Conservation (phyloP, 306 rosid genomes). For the Sesbania bispinosa region DNA sequence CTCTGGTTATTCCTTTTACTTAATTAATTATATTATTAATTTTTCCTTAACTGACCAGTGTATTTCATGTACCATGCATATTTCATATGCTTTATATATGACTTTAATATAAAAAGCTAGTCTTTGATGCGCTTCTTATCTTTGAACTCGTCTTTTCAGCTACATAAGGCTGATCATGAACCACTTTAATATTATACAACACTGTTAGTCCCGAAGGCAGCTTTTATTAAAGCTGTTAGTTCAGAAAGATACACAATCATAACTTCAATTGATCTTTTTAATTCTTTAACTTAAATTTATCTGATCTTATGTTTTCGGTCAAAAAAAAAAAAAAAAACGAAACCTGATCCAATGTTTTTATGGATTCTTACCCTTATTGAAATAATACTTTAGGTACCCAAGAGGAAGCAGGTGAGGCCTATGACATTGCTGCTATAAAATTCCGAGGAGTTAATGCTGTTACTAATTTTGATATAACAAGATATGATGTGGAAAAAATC, state of each 20-base stretch:
- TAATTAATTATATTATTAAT: not conserved
- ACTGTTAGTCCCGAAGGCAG: not conserved
- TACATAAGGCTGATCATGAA: constrained; percentile 27
- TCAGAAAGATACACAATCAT: not conserved
- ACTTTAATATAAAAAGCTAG: too few relatives aligned
- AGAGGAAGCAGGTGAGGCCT: constrained; percentile 97
- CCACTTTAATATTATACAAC: constrained; percentile 23
- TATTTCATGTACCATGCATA: not conserved
- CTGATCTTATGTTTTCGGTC: not conserved
- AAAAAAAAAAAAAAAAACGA: not conserved
- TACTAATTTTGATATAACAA: constrained; percentile 79
- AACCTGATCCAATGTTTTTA: not conserved
- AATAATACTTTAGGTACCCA: constrained; percentile 64
- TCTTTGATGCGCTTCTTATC: too few relatives aligned
- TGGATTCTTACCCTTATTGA: not conserved
- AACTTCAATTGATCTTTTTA: constrained; percentile 16
- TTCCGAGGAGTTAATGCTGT: constrained; percentile 83
- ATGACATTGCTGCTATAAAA: constrained; percentile 87
- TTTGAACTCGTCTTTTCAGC: constrained; percentile 23
- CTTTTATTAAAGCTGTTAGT: constrained; percentile 38
- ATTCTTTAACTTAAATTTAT: not conserved
- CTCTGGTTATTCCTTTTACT: not conserved
- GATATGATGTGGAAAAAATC: constrained; percentile 80
- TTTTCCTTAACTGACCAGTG: not conserved
- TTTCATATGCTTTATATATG: too few relatives aligned